Evolutionary conservation across 371 early-diverging fungal genomes (phyloP).

Genomic region (Chytridium lagenaria): DNA sequence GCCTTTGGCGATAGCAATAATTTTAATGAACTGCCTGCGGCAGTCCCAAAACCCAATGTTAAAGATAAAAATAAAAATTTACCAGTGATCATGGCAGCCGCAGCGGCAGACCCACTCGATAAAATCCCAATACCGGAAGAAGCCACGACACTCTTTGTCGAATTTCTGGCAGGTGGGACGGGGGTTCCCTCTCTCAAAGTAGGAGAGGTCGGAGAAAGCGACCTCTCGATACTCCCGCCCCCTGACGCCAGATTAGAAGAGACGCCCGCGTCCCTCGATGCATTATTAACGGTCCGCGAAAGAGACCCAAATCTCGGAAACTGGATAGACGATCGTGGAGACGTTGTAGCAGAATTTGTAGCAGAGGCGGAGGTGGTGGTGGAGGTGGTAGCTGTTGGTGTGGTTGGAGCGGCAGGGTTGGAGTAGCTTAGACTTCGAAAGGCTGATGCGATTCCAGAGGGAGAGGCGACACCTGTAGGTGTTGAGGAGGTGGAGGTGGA

Average conservation of each 20-base stretch:
- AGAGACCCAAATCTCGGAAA: conserved; percentile 15
- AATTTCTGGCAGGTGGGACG: not conserved
- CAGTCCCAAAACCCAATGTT: not conserved
- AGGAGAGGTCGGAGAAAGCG: not conserved
- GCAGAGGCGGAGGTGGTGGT: not conserved
- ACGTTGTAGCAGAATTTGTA: not conserved
- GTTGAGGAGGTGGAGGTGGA: not conserved
- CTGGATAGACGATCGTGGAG: conserved; percentile 6
- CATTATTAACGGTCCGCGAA: not conserved
- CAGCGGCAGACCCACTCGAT: not conserved
- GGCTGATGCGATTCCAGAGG: not conserved
- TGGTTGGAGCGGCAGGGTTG: not conserved
- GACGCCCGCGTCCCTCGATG: too few species aligned
- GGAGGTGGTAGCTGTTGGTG: not conserved
- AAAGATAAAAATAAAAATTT: not conserved
- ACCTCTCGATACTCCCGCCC: too few species aligned
- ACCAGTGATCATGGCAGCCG: conserved; percentile 2
- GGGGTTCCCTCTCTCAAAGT: not conserved
- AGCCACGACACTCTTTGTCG: conserved; percentile 3
- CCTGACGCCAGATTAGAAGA: too few species aligned
- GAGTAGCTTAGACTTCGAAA: too few species aligned
- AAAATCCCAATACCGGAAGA: not conserved
- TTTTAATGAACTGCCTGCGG: not conserved
- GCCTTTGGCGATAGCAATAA: not conserved
- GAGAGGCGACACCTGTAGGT: not conserved